phyloP scores from a whole-genome alignment of 2,329 filamentous ascomycete species.

The Geosmithia morbida region DNA sequence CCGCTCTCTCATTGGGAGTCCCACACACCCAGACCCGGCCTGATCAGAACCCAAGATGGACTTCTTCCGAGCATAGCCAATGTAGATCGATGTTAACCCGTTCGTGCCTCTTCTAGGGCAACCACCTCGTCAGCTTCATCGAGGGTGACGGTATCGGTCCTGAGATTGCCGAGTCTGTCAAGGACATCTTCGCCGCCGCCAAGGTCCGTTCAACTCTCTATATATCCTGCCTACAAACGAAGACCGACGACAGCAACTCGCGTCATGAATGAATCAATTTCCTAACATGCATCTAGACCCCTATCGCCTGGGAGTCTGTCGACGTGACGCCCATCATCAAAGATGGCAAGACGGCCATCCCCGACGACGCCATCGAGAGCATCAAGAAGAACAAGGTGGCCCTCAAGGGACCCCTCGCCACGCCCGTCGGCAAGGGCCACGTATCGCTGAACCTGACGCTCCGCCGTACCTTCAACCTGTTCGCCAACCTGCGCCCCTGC shows the following conservation, averaged over 20 bases:
- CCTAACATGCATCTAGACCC: too few species aligned
- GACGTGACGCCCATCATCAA: conserved; percentile 90
- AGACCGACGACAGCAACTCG: too few species aligned
- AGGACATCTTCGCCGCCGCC: conserved; percentile 95
- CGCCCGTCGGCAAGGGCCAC: conserved; percentile 95
- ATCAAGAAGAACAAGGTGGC: conserved; percentile 94
- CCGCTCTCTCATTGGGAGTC: too few species aligned
- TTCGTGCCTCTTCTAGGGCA: conserved; percentile 44
- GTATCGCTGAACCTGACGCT: conserved; percentile 98
- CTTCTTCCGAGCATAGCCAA: conserved; percentile 12
- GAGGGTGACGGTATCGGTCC: conserved; percentile 98
- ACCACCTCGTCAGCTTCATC: conserved; percentile 91
- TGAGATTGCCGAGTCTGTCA: conserved; percentile 94
- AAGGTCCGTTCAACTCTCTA: conserved; percentile 46
- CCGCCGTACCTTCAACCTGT: conserved; percentile 98
- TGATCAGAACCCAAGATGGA: conserved; percentile 5
- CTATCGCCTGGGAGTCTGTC: conserved; percentile 92
- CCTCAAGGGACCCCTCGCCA: conserved; percentile 94
- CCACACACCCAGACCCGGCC: not conserved
- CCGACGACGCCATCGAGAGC: conserved; percentile 82
- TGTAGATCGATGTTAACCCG: not conserved
- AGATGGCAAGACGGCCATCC: conserved; percentile 92
- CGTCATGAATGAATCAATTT: too few species aligned
- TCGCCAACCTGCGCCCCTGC: conserved; percentile 97
- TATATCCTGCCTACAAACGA: conserved; percentile 7